phyloP scores from a whole-genome alignment of 441 rosid genomes.

The Populus tomentosa region DNA sequence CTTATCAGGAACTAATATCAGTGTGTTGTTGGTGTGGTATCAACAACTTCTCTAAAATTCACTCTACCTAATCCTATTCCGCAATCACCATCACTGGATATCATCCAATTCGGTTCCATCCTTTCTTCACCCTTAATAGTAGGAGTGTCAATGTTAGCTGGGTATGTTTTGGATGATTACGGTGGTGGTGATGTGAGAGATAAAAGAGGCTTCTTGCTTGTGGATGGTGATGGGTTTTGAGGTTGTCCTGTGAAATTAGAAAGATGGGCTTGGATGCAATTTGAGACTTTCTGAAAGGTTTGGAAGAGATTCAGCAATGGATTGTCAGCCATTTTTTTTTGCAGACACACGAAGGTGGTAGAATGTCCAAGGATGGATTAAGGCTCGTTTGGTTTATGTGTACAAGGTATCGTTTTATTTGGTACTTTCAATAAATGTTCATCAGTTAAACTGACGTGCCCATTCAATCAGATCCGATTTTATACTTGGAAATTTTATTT shows the following conservation, averaged over 20 bases:
- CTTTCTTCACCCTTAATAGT: too few species aligned
- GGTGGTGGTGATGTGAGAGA: constrained; percentile 25
- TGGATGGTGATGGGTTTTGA: constrained; percentile 9
- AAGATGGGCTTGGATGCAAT: constrained; percentile 52
- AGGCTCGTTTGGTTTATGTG: too few species aligned
- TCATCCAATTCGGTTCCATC: too few species aligned
- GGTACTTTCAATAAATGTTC: too few species aligned
- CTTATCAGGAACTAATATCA: too few species aligned
- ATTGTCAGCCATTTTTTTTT: constrained; percentile 42
- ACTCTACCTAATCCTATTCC: too few species aligned
- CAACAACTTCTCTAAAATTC: too few species aligned
- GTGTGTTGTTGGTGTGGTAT: too few species aligned
- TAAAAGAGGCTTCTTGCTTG: constrained; percentile 27
- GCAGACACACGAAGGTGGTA: background rate
- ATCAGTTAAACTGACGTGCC: too few species aligned
- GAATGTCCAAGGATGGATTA: background rate
- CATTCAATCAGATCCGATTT: too few species aligned
- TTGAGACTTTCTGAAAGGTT: constrained; percentile 41
- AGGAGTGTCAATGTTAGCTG: constrained; percentile 18
- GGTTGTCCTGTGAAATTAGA: constrained; percentile 36
- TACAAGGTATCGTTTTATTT: background rate
- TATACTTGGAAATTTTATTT: too few species aligned
- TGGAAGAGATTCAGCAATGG: constrained; percentile 47
- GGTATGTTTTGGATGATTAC: constrained; percentile 23
- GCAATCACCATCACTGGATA: too few species aligned